phyloP scores from a whole-genome alignment of 1,284 basidiomycete species.

The Laetiporus sulphureus region DNA sequence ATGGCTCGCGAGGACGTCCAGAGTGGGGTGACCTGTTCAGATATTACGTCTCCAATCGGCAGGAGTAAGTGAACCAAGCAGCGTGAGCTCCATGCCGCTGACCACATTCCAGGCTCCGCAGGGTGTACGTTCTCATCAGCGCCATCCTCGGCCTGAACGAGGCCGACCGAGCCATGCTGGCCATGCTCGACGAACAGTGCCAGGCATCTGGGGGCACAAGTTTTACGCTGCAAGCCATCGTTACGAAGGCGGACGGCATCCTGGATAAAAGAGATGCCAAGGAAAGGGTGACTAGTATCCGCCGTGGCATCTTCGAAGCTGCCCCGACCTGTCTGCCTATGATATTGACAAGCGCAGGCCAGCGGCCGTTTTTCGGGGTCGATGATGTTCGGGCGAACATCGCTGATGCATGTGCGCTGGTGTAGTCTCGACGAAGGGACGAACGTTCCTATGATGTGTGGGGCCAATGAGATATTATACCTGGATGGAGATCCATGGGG shows the following conservation, averaged over 20 bases:
- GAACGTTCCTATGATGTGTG: constrained; percentile 4
- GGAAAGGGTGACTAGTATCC: constrained; percentile 23
- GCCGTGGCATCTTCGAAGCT: constrained; percentile 37
- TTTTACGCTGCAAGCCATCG: constrained; percentile 60
- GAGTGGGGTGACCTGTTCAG: constrained; percentile 71
- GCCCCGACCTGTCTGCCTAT: constrained; percentile 60
- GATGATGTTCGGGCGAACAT: constrained; percentile 51
- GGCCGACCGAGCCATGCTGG: constrained; percentile 55
- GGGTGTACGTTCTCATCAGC: constrained; percentile 66
- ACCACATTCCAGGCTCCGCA: constrained; percentile 57
- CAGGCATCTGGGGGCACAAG: constrained; percentile 32
- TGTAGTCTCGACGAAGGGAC: constrained; percentile 8
- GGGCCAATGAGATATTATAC: neutral
- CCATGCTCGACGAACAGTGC: constrained; percentile 35
- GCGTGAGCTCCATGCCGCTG: too few species aligned
- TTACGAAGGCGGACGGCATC: constrained; percentile 63
- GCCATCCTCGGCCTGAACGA: constrained; percentile 54
- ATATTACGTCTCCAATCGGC: constrained; percentile 50
- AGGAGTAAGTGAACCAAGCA: constrained; percentile 61
- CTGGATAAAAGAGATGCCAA: constrained; percentile 25
- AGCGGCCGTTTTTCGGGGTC: constrained; percentile 47
- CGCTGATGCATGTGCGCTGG: constrained; percentile 42
- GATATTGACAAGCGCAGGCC: constrained; percentile 47
- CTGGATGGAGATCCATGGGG: too few species aligned
- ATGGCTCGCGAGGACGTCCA: constrained; percentile 61